Evolutionary conservation across 805 yeast genomes (phyloP), one percentile per base, ranked within the genome.

Genomic region (Candida boidinii): DNA sequence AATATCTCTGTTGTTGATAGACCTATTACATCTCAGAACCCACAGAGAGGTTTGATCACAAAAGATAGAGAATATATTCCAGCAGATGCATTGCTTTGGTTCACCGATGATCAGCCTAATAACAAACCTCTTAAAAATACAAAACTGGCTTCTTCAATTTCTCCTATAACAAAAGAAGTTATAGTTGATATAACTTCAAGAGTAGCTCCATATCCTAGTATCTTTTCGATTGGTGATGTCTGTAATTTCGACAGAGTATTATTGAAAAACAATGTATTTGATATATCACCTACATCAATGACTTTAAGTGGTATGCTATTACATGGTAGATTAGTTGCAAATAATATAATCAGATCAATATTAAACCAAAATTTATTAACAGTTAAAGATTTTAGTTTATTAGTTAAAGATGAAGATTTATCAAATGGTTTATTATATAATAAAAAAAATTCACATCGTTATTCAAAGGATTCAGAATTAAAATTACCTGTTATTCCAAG

Each of bases 221-320:
- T 37, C 19, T 38, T 31, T 17, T 21, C 39, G 12, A 25, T 38
- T 17, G 41, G 41, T 11, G 41, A 38, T 26, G 28, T 32, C 17
- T 30, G 33, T n/a, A 35, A 29, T 17, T 24, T 38, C 9, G 36
- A 38, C 20, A 28, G 20, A 14, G 29, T 35, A 15, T 8, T 38
- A 10, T 23, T 28, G n/a, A 26, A 22, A 7, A 25, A 34, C 21
- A 23, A 34, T 8, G 25, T 34, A 15, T 26, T 28, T 21, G 36
- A 31, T 22, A 27, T 38, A 1, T 30, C 37, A 7, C 31, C 36
- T 3, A 14, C 33, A 10, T 26, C 31, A 20, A 22, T 33, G 28
- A 38, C 39, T 4, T 20, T 38, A 13, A 25, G 28, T 13, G 41
- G 41, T 10, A 31, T 18, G 11, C 34, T 38, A 20, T 35, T 38